These are phyloP conservation scores for Zalaria sp. DNA, from an alignment of 2,329 filamentous ascomycete genomes.

Conservation along the genomic window DNA sequence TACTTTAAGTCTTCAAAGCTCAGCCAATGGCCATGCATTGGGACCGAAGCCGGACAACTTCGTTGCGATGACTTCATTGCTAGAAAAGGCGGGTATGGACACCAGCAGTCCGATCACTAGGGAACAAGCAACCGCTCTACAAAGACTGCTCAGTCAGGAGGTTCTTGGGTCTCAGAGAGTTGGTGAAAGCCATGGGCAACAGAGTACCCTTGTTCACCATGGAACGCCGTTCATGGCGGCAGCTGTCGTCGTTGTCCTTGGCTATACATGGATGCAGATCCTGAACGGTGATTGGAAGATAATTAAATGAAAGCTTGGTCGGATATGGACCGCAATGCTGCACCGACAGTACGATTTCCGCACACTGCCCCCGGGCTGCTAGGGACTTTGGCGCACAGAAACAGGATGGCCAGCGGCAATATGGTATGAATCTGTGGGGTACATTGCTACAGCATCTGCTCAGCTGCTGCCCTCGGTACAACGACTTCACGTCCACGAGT, in stretches of 20 bases:
- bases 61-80: neutral
- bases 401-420: too few relatives aligned
- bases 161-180: neutral
- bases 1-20: too few relatives aligned
- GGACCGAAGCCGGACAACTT: neutral
- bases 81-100: conserved; percentile 2
- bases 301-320: too few relatives aligned
- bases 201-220: neutral
- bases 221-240: neutral
- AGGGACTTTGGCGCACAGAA: too few relatives aligned
- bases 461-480: too few relatives aligned
- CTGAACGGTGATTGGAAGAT: neutral
- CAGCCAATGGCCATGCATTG: neutral
- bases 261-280: neutral
- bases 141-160: conserved; percentile 1
- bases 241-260: neutral
- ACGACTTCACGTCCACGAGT: too few relatives aligned
- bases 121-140: conserved; percentile 3
- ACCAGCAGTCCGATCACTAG: neutral
- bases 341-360: too few relatives aligned
- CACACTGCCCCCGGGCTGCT: too few relatives aligned
- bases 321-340: too few relatives aligned
- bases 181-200: neutral
- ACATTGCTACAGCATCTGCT: too few relatives aligned
- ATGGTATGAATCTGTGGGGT: too few relatives aligned